Conservation (phyloP, 1,284 basidiomycete genomes). For the Mycena sp. region DNA sequence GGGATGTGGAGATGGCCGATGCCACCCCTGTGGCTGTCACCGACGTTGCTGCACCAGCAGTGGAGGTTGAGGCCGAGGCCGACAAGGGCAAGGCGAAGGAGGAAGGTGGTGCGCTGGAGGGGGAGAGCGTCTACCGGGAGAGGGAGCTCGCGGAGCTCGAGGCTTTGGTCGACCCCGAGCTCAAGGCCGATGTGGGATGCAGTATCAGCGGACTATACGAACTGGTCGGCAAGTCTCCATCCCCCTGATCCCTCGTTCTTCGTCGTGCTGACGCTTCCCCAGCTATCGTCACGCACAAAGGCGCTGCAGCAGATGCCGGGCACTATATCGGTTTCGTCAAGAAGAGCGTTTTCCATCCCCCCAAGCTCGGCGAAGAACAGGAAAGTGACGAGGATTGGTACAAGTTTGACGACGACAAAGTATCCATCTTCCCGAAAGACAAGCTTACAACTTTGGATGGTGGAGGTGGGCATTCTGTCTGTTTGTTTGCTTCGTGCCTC, state of each 20-base stretch:
- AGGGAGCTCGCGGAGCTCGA: slow-evolving; percentile 74
- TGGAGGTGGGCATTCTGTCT: slow-evolving; percentile 64
- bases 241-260: background rate
- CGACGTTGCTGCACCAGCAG: slow-evolving; percentile 35
- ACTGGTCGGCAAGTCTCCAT: slow-evolving; percentile 70
- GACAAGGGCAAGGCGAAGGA: slow-evolving; percentile 24
- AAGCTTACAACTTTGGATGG: slow-evolving; percentile 88
- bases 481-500: slow-evolving; percentile 17
- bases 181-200: slow-evolving; percentile 76
- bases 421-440: slow-evolving; percentile 82
- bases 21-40: slow-evolving; percentile 38
- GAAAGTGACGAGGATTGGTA: slow-evolving; percentile 84
- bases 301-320: slow-evolving; percentile 91
- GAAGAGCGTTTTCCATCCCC: slow-evolving; percentile 69
- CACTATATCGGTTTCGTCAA: slow-evolving; percentile 94
- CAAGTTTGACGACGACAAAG: slow-evolving; percentile 95
- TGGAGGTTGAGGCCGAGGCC: slow-evolving; percentile 21
- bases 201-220: slow-evolving; percentile 86
- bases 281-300: slow-evolving; percentile 98
- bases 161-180: slow-evolving; percentile 67
- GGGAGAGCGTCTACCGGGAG: slow-evolving; percentile 67
- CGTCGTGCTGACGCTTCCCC: background rate
- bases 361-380: slow-evolving; percentile 34
- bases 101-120: slow-evolving; percentile 53
- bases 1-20: slow-evolving; percentile 56